phyloP scores from a whole-genome alignment of 768 basidiomycete species.

The Mrakia hoshinonis region DNA sequence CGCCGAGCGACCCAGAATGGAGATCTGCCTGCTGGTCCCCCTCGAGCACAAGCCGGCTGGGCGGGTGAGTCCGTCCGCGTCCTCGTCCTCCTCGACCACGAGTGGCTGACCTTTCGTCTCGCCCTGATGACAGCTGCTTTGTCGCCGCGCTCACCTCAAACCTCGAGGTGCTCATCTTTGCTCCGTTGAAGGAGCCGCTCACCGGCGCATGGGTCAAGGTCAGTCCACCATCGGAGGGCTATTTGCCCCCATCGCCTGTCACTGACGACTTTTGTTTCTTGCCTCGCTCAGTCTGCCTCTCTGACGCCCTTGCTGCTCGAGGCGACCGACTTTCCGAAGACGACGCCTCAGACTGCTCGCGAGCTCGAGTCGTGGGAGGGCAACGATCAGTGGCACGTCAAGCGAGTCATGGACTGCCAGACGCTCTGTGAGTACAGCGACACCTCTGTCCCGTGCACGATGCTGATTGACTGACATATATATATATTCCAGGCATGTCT shows the following conservation, averaged over 20 bases:
- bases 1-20: conserved; percentile 8
- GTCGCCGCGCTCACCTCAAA: background rate
- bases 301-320: background rate
- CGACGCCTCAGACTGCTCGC: background rate
- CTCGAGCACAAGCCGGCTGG: conserved; percentile 5
- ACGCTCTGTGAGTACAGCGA: conserved; percentile 3
- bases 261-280: too few relatives aligned
- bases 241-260: too few relatives aligned
- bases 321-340: background rate
- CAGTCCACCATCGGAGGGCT: too few relatives aligned
- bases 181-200: conserved; percentile 2
- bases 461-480: background rate
- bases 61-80: conserved; percentile 6
- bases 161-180: conserved; percentile 12
- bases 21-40: conserved; percentile 19
- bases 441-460: too few relatives aligned
- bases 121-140: background rate
- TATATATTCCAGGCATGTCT: background rate
- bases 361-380: background rate
- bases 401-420: conserved; percentile 14
- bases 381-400: conserved; percentile 6
- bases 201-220: conserved; percentile 8
- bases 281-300: background rate
- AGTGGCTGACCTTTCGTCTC: background rate
- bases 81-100: background rate